phyloP scores from a whole-genome alignment of 371 early-diverging fungal species.

The Dichotomocladium elegans region DNA sequence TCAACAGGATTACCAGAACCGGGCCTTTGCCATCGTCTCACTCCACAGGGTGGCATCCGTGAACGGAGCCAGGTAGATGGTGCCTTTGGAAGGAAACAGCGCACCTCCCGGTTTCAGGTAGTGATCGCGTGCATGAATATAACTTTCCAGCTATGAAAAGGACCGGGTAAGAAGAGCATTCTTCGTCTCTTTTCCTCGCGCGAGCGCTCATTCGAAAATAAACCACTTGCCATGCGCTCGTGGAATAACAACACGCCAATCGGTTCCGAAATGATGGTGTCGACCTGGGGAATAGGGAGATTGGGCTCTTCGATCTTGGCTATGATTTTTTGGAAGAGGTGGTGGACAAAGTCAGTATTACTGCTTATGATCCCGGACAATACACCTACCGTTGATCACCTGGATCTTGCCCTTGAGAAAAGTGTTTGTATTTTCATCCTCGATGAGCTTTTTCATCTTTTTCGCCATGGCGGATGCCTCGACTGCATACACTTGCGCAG shows the following conservation, averaged over 20 bases:
- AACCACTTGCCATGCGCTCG: conserved; percentile 75
- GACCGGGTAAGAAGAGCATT: neutral
- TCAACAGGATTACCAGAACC: conserved; percentile 62
- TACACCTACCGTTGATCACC: conserved; percentile 69
- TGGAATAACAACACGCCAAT: conserved; percentile 95
- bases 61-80: conserved; percentile 86
- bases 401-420: conserved; percentile 79
- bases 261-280: conserved; percentile 94
- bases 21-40: conserved; percentile 90
- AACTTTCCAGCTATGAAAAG: conserved; percentile 65
- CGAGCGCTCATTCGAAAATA: neutral
- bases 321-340: conserved; percentile 18
- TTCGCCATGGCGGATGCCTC: conserved; percentile 96
- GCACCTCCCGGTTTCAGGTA: conserved; percentile 92
- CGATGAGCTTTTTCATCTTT: conserved; percentile 81
- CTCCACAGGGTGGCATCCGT: conserved; percentile 82
- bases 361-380: neutral
- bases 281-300: conserved; percentile 75
- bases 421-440: conserved; percentile 66
- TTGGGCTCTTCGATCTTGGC: conserved; percentile 84
- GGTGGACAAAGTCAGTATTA: neutral
- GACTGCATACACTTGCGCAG: conserved; percentile 88
- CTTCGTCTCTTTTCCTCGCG: neutral
- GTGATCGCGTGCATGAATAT: conserved; percentile 82
- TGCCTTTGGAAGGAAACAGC: conserved; percentile 87